These are phyloP conservation scores for Coemansia sp. DNA, from an alignment of 192 early-diverging fungal genomes.

Conservation along the genomic window DNA sequence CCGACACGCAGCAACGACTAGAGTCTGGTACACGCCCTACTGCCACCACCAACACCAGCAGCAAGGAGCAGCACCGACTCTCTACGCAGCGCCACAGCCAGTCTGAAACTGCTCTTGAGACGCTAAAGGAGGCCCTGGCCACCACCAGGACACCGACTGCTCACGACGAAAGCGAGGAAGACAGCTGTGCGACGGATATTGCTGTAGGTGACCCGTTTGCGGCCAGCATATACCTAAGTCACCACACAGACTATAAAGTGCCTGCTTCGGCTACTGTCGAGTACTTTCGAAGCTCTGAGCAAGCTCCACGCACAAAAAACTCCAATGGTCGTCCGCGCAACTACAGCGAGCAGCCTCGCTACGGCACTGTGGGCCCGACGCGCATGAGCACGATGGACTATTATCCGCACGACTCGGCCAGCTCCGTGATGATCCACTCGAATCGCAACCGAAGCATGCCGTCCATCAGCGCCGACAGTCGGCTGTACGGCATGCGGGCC, in stretches of 20 bases:
- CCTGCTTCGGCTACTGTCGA: conserved; percentile 35
- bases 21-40: conserved; percentile 11
- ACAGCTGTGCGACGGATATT: background rate
- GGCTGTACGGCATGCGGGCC: conserved; percentile 56
- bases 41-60: background rate
- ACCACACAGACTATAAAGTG: conserved; percentile 26
- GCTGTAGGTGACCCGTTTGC: conserved; percentile 3
- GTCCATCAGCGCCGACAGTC: conserved; percentile 65
- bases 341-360: conserved; percentile 16
- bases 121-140: conserved; percentile 27
- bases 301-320: background rate
- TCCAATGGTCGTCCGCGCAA: conserved; percentile 21
- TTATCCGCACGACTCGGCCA: conserved; percentile 15
- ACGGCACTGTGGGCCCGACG: conserved; percentile 4
- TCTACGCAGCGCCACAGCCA: conserved; percentile 46
- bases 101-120: conserved; percentile 48
- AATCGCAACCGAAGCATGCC: conserved; percentile 63
- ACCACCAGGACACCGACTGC: background rate
- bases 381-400: conserved; percentile 33
- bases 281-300: conserved; percentile 30
- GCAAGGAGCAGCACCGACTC: conserved; percentile 1
- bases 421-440: conserved; percentile 39
- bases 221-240: background rate
- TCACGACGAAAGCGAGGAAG: background rate
- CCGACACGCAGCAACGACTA: conserved; percentile 8